Percentiles rank a stretch among this genome's conserved stretches.
phyloP scores from a whole-genome alignment of 2,329 filamentous ascomycete genomes.

The Pseudogymnoascus sp. region DNA sequence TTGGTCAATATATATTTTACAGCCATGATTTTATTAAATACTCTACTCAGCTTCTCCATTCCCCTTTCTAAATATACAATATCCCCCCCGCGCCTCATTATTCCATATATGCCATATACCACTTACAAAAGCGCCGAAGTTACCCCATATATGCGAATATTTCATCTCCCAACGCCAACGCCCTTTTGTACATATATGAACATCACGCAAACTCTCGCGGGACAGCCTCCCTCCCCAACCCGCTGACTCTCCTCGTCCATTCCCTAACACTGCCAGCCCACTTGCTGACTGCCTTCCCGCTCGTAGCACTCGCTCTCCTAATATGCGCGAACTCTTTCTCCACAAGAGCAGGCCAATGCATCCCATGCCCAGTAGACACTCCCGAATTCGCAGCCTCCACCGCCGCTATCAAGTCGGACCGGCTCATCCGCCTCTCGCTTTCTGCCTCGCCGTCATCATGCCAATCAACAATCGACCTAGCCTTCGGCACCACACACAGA shows the following conservation, averaged over 20 bases:
- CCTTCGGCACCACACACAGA: conserved; percentile 18
- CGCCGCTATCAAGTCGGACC: background rate
- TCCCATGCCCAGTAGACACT: background rate
- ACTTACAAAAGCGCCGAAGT: background rate
- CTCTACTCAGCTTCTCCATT: background rate
- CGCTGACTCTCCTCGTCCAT: conserved; percentile 1
- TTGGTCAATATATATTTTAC: background rate
- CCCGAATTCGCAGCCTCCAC: background rate
- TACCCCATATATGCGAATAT: background rate
- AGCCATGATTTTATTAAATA: background rate
- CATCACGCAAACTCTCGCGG: background rate
- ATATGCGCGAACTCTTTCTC: background rate
- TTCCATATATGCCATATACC: background rate
- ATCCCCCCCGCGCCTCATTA: background rate
- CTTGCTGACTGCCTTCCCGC: background rate
- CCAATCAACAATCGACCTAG: conserved; percentile 21
- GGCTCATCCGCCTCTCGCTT: background rate
- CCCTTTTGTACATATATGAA: background rate
- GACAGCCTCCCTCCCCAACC: background rate
- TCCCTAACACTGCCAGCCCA: background rate
- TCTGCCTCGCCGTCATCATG: background rate
- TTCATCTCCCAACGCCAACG: background rate
- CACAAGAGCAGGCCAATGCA: background rate
- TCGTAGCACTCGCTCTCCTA: background rate
- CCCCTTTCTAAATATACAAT: background rate